Conservation (phyloP, 257 asterid genomes). For the Cinchona pubescens region DNA sequence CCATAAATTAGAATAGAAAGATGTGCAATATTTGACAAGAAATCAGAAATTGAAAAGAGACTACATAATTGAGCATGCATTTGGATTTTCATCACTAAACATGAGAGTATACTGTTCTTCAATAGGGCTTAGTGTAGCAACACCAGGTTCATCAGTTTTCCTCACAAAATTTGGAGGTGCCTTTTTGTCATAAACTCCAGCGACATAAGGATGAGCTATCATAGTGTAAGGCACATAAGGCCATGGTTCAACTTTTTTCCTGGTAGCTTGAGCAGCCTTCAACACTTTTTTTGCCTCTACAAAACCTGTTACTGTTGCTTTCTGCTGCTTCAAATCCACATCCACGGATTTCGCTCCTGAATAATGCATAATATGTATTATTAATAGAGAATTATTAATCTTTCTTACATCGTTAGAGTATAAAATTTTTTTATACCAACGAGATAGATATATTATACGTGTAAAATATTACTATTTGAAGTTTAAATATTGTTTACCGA, state of each 20-base stretch:
- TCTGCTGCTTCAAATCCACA: constrained; percentile 75
- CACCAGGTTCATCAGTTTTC: constrained; percentile 60
- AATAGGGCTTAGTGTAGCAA: constrained; percentile 61
- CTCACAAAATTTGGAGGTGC: constrained; percentile 78
- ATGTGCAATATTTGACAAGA: too few relatives aligned
- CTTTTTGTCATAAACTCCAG: constrained; percentile 85
- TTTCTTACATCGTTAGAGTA: too few relatives aligned
- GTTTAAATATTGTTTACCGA: too few relatives aligned
- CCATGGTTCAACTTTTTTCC: constrained; percentile 74
- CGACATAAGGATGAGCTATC: constrained; percentile 76
- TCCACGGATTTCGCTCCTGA: constrained; percentile 80
- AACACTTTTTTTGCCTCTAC: constrained; percentile 77
- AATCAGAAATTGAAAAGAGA: too few relatives aligned
- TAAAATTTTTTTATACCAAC: too few relatives aligned
- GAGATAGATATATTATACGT: too few relatives aligned
- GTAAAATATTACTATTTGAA: too few relatives aligned
- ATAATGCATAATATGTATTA: too few relatives aligned
- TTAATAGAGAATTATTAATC: too few relatives aligned
- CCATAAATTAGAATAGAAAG: too few relatives aligned
- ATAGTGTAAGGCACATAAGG: constrained; percentile 71
- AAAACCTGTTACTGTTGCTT: constrained; percentile 74
- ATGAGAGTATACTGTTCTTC: constrained; percentile 70
- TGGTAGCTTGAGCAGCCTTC: constrained; percentile 59
- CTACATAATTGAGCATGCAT: constrained; percentile 79
- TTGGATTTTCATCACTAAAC: constrained; percentile 86